Base-by-base conservation (phyloP, 345 rosid genomes). In the Moringa oleifera region DNA sequence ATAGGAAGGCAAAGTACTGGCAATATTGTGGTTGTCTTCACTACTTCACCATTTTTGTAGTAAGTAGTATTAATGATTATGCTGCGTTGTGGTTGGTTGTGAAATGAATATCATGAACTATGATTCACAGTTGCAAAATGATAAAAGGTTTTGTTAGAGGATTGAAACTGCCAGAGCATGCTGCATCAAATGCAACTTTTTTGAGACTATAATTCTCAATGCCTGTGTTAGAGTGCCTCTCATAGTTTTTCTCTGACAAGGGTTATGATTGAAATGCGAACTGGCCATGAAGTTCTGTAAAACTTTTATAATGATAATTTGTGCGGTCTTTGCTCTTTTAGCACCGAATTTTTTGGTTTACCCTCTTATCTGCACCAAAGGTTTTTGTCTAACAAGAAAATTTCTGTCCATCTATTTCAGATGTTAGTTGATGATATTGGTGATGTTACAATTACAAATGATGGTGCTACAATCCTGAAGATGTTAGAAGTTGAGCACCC, bases 401-500 rank as follows among this genome's bases (percentile, higher is more conserved):
- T 51, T 49, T 63, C 20, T 56, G 22, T 25, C 12, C 45, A 55
- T 51, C 37, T 67, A 25, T 68, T 69, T 20, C 64, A 94, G 99
- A 91, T 91, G 99, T 77, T 91, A 50, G 99, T 94, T 52, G 97
- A 94, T 81, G 97, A 94, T 72, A 86, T 88, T 60, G 93, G 99
- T 57, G 99, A 95, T 61, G 95, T 91, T 25, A 89, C 95, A 16
- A 91, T 94, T 53, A 94, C 99, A 8, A 87, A 91, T 64, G 99
- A 95, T 33, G 97, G 99, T 67, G 97, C 95, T 19, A 94, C 99
- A 0, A 87, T 94, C 61, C 86, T 94, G 25, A 87, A 90, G 75
- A 90, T 91, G 97, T 61, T 91, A 68, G 97, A 94, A 67, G 95
- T 91, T 50, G 97, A 94, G 78, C 99, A 88, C 75, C 97, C 99